phyloP scores from a whole-genome alignment of 805 yeast genomes.

The Candida loeiensis region DNA sequence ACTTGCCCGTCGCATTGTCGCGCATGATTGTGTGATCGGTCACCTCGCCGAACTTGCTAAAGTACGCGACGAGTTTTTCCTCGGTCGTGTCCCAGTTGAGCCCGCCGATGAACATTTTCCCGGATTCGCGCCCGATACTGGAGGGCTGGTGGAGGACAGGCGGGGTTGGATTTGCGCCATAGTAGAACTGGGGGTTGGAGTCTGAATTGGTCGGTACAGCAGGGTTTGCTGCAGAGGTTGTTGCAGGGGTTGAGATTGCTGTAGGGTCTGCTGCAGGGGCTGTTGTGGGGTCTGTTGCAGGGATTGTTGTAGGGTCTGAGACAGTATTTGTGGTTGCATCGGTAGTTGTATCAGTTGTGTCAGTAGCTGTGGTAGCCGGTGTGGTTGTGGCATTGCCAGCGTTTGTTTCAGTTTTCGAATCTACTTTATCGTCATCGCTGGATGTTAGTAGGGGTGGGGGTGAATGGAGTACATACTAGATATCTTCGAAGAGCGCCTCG shows the following conservation, averaged over 20 bases:
- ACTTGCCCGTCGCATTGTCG: slow-evolving; percentile 79
- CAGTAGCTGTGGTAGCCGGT: background rate
- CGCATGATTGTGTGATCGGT: slow-evolving; percentile 89
- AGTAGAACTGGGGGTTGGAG: slow-evolving; percentile 11
- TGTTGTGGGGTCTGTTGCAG: too few species aligned
- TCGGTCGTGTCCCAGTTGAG: slow-evolving; percentile 97
- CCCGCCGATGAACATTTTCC: slow-evolving; percentile 95
- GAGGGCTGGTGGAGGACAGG: slow-evolving; percentile 22
- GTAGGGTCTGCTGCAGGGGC: too few species aligned
- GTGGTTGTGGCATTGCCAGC: background rate
- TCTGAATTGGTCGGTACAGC: too few species aligned
- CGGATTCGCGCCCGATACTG: slow-evolving; percentile 54
- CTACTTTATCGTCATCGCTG: slow-evolving; percentile 7
- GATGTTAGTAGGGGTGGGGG: background rate
- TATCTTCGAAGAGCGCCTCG: slow-evolving; percentile 90
- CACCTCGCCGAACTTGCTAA: slow-evolving; percentile 85
- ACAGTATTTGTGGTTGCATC: too few species aligned
- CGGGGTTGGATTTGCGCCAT: slow-evolving; percentile 11
- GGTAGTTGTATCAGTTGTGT: background rate
- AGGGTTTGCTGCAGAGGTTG: slow-evolving; percentile 3
- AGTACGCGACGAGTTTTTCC: slow-evolving; percentile 76
- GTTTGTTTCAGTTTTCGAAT: slow-evolving; percentile 3
- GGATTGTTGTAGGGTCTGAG: too few species aligned
- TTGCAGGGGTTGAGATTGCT: too few species aligned
- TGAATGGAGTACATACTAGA: slow-evolving; percentile 46